Evolutionary conservation across 78 protist genomes (phyloP).

Genomic region (Dictyostelium intermedium): DNA sequence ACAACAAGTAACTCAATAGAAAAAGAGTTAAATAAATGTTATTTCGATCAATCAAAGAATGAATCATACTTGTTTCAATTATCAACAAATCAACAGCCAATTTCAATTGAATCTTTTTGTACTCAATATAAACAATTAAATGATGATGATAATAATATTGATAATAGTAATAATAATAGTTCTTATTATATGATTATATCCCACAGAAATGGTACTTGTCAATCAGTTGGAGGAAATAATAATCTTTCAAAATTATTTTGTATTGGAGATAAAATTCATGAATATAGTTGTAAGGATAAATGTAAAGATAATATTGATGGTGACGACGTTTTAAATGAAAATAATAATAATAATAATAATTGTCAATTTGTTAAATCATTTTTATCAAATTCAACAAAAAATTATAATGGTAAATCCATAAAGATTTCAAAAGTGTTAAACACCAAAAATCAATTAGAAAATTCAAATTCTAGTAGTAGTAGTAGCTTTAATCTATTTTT

Average conservation of each 20-base stretch:
- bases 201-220: neutral
- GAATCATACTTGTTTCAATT: neutral
- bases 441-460: neutral
- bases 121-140: neutral
- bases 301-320: neutral
- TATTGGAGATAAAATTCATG: slow-evolving; percentile 5
- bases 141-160: neutral
- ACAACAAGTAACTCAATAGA: neutral
- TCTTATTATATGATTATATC: neutral
- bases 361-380: neutral
- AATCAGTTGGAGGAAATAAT: neutral
- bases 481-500: neutral
- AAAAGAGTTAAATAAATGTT: neutral
- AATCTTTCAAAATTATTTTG: neutral
- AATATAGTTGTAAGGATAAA: neutral
- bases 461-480: neutral
- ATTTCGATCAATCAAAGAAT: neutral
- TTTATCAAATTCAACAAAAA: neutral
- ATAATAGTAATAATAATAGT: neutral
- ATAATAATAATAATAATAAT: neutral
- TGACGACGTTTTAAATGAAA: neutral
- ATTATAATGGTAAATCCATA: neutral
- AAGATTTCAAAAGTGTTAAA: neutral
- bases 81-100: neutral
- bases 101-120: neutral